Percentiles rank a stretch among this genome's conserved stretches.
phyloP scores from a whole-genome alignment of 73 alveolate species.

The Paramecium primaurelia region DNA sequence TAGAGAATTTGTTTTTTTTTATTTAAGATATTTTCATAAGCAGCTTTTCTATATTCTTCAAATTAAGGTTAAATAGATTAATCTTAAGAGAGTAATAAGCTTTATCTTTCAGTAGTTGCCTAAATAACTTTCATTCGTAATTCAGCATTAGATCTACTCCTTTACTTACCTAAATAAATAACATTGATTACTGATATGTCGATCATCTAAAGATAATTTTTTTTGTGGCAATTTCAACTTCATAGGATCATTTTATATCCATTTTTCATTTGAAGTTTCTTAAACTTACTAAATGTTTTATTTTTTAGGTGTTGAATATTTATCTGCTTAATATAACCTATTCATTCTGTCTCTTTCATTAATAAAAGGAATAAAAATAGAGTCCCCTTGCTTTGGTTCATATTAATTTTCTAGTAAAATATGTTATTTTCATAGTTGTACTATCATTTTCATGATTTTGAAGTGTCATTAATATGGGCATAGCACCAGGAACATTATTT shows the following conservation, averaged over 20 bases:
- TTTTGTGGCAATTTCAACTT: not conserved
- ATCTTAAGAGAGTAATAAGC: not conserved
- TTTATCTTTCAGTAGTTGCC: not conserved
- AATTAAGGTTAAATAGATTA: not conserved
- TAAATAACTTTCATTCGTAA: not conserved
- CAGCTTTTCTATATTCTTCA: not conserved
- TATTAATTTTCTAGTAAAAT: not conserved
- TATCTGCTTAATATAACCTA: not conserved
- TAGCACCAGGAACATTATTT: not conserved
- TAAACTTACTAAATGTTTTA: not conserved
- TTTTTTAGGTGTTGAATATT: not conserved
- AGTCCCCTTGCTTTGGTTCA: not conserved
- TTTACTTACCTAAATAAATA: not conserved
- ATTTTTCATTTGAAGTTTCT: not conserved
- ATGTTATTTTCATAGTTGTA: not conserved
- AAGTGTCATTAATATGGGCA: not conserved
- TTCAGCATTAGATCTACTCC: conserved; percentile 18
- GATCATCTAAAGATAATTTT: not conserved
- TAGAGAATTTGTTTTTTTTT: not conserved
- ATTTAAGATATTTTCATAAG: not conserved
- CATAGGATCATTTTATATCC: conserved; percentile 12
- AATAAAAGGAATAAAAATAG: not conserved
- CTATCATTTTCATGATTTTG: not conserved
- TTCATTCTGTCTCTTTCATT: conserved; percentile 3
- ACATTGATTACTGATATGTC: not conserved